Evolutionary conservation across 345 rosid genomes (phyloP), one percentile per base, ranked within the genome.

Genomic region (Linum tenue): DNA sequence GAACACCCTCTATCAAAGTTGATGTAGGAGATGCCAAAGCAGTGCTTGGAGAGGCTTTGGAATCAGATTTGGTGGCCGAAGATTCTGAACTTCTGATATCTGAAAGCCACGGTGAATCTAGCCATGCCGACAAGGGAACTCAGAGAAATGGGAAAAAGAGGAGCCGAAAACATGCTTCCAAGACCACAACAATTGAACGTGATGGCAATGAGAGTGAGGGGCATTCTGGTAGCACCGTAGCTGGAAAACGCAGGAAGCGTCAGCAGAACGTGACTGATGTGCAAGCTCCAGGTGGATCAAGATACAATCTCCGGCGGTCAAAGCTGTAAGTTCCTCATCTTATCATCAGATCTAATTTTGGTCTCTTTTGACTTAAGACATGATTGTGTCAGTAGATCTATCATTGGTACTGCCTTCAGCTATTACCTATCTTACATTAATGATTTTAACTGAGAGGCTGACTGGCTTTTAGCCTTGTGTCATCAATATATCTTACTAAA

Each of bases 1-100:
- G 92, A 78, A 84, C 86, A 37, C 87, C 84, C 50, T 72, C 96
- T 62, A 83, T 90, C 64, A 94, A 90, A 80, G 89, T 76, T 50
- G 90, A 84, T 77, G 95, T 88, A 2, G 78, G 82, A 70, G 99
- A 90, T 59, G 95, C 86, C 3, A 82, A 86, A 70, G 81, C 81
- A 60, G 69, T 90, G 59, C 79, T 83, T 69, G 97, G 96, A 57
- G 81, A 78, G 63, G 81, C 81, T 55, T 43, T 84, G 35, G 81
- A 81, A 40, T 37, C 63, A 59, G 73, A 70, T 67, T 22, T 22
- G 31, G 89, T 88, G 43, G 70, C 76, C 4, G 82, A 85, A 72
- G 85, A 88, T 68, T 77, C 91, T 64, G 77, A 67, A 59, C 74
- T 64, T 70, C 73, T 66, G 60, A 77, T 69, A 69, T 69, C 78